Conservation (phyloP, 148 eudicot species). For the Fallopia convolvulus region DNA sequence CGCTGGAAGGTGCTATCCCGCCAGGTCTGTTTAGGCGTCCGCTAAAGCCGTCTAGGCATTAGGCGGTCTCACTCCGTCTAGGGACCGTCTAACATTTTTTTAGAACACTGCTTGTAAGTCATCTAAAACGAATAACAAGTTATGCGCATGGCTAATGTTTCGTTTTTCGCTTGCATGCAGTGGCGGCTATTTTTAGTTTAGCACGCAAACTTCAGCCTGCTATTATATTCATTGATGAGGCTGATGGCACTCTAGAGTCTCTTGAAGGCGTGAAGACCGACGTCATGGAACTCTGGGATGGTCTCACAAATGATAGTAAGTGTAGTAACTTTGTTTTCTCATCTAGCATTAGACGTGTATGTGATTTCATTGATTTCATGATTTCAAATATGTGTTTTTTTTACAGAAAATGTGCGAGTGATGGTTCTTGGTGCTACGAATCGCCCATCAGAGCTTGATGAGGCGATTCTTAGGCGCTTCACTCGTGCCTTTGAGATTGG, state of each 20-base stretch:
- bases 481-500: constrained; percentile 98
- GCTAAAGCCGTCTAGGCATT: too few species aligned
- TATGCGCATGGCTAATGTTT: background rate
- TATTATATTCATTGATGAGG: constrained; percentile 91
- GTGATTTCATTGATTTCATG: background rate
- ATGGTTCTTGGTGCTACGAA: constrained; percentile 99
- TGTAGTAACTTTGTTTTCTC: background rate
- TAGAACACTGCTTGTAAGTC: background rate
- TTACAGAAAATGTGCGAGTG: constrained; percentile 73
- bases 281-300: constrained; percentile 97
- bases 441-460: constrained; percentile 96
- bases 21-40: too few species aligned
- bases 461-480: constrained; percentile 92
- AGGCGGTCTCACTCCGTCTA: too few species aligned
- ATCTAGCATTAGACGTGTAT: background rate
- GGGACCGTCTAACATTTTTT: too few species aligned
- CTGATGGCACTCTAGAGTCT: constrained; percentile 14
- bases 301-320: constrained; percentile 86
- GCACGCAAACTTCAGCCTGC: constrained; percentile 95
- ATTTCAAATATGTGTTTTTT: background rate
- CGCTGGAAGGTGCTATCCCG: too few species aligned
- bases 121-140: background rate
- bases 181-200: constrained; percentile 89
- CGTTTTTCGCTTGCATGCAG: constrained; percentile 46
- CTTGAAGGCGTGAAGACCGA: constrained; percentile 45